Base-by-base conservation (phyloP, 2,329 filamentous ascomycete species). In the Mycosphaerelloides madeirae region DNA sequence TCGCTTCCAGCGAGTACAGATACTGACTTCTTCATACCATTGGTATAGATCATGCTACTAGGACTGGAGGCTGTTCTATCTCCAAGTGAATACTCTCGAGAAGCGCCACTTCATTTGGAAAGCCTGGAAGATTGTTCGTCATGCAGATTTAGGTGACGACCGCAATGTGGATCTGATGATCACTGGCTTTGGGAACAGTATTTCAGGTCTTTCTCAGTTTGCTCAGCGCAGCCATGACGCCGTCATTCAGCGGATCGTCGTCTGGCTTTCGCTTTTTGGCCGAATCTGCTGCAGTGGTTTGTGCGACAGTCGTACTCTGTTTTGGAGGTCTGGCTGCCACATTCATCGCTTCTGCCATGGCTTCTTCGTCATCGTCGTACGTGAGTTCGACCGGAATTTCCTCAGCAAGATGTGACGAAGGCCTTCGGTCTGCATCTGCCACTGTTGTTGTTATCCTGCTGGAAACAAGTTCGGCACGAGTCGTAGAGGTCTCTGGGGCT, bases 181-280 rank as follows among this genome's bases (percentile, higher is more conserved):
- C n/a, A n/a, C n/a, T n/a, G n/a, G n/a, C n/a, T n/a, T n/a, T n/a
- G n/a, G n/a, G n/a, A n/a, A 25, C 22, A 25, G 22, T 9, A 9
- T 19, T 14, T 32, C 31, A 31, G 13, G 28, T 31, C 43, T 66
- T 63, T 37, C 79, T 67, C 38, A 82, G 60, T 53, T 74, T 81
- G 37, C 71, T 75, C 39, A 83, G 59, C 4, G 79, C 79, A 22
- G 77, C 76, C 66, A 75, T 72, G 39, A 83, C 73, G 8, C 79
- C 79, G 38, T 80, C 77, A 53, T 70, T 76, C 48, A 80, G 57
- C n/a, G 68, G 65, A 38, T 73, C 69, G 12, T 72, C 65, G 35
- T 59, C 58, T 19, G 59, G 57, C 50, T 69, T 68, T 28, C 65
- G 58, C 54, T 68, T 68, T 40, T 54, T 57, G 14, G 55, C 36